Percentiles rank a stretch among this genome's conserved stretches.
Evolutionary conservation across 2,329 filamentous ascomycete genomes (phyloP).

Genomic region (Bipolaris oryzae): DNA sequence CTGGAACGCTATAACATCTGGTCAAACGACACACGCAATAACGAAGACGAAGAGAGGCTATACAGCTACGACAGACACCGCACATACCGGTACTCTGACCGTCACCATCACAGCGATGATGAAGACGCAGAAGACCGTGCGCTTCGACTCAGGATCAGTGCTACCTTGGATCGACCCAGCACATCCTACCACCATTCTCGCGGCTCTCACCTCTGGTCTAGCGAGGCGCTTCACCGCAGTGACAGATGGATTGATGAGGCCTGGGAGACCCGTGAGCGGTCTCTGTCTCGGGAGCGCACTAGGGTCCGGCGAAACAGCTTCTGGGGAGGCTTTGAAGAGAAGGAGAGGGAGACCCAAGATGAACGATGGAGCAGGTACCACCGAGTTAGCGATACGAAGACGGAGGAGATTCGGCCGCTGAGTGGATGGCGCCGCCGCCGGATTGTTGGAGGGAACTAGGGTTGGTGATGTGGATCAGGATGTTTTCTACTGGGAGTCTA

Average conservation of each 20-base stretch:
- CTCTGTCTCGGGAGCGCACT: slow-evolving; percentile 13
- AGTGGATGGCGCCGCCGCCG: slow-evolving; percentile 26
- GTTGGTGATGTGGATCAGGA: too few relatives aligned
- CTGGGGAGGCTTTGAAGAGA: slow-evolving; percentile 22
- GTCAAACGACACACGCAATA: slow-evolving; percentile 19
- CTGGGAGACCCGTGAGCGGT: slow-evolving; percentile 34
- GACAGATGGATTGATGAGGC: slow-evolving; percentile 38
- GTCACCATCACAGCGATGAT: slow-evolving; percentile 16
- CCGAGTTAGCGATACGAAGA: slow-evolving; percentile 38
- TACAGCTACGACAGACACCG: slow-evolving; percentile 9
- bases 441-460: slow-evolving; percentile 5
- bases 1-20: slow-evolving; percentile 45
- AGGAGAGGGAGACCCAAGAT: slow-evolving; percentile 22
- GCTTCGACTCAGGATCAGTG: slow-evolving; percentile 31
- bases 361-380: slow-evolving; percentile 32
- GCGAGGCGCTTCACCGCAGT: slow-evolving; percentile 27
- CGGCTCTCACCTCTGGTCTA: slow-evolving; percentile 22
- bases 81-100: slow-evolving; percentile 13
- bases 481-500: background rate
- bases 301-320: slow-evolving; percentile 15
- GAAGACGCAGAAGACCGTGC: slow-evolving; percentile 27
- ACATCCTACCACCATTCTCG: slow-evolving; percentile 20
- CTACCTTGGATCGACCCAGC: slow-evolving; percentile 27
- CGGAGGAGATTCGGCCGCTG: slow-evolving; percentile 41
- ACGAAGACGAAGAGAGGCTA: slow-evolving; percentile 11